Base-by-base conservation (phyloP, 2,329 filamentous ascomycete genomes). In the Pseudocercospora fuligena region DNA sequence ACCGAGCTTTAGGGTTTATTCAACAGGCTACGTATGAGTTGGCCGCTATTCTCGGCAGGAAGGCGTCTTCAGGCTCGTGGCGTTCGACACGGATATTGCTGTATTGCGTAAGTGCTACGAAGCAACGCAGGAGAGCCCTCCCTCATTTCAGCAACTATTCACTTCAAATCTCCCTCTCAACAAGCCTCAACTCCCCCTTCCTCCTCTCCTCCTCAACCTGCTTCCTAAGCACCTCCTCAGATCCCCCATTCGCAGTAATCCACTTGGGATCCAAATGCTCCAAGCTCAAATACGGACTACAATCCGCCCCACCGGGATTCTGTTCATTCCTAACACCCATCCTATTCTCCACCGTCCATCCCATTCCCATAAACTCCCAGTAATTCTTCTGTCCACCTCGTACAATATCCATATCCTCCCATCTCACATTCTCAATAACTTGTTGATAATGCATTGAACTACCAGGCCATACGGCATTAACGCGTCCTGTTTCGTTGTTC, bases 381-480 rank as follows among this genome's bases (percentile, higher is more conserved):
- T 72, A 75, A 54, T 82, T 83, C 61, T 79, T 76, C 63, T 80
- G 62, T 3, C 40, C 40, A 19, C 16, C 40, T 57, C 80, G 81
- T 40, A 73, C 64, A 58, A 83, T 81, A 0, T 81, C 75, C 57
- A 82, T 81, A 67, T 83, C 81, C 60, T 83, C 81, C 63, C 79
- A 82, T 8, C 81, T 77, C 0, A 80, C 80, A 0, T 65, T 70
- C 46, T 72, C 66, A 19, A 82, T 80, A 9, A 80, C 73, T 63
- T 81, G 73, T 57, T 73, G 76, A 66, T 85, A 86, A 62, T 86
- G 84, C 49, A 86, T 78, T 0, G 80, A 82, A 2, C 79, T 81
- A 2, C 84, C 85, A 0, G 85, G 84, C 80, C 81, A 86, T 1
- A 86, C 76, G 2, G 83, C 67, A 74, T 78, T 78, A 19, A 83